Conservation (phyloP, 352 stramenopile species). For the Phytophthora sp. region DNA sequence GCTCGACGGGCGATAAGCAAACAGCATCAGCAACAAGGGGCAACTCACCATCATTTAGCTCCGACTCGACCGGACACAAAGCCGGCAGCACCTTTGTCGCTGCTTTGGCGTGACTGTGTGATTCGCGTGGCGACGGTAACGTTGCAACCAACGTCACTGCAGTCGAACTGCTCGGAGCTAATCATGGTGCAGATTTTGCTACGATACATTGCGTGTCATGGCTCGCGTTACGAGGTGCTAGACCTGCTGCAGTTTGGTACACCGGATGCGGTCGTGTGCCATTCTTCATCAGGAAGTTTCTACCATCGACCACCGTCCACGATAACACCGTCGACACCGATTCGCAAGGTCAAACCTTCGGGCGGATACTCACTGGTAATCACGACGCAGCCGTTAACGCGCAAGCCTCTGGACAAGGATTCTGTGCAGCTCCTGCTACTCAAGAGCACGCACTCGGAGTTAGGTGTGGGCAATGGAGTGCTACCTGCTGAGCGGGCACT, state of each 20-base stretch:
- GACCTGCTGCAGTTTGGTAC: conserved; percentile 88
- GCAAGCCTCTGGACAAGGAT: conserved; percentile 61
- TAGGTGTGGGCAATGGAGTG: conserved; percentile 56
- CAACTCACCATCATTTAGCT: background rate
- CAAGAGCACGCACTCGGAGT: conserved; percentile 47
- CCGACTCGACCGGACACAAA: conserved; percentile 9
- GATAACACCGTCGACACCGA: conserved; percentile 32
- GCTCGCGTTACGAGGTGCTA: conserved; percentile 79
- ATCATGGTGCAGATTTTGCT: conserved; percentile 83
- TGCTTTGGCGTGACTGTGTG: conserved; percentile 48
- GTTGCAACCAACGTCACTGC: conserved; percentile 59
- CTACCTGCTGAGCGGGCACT: conserved; percentile 69
- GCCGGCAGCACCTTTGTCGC: conserved; percentile 20
- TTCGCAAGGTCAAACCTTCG: conserved; percentile 28
- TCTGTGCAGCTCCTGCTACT: conserved; percentile 77
- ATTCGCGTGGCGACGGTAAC: conserved; percentile 61
- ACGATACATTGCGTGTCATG: conserved; percentile 87
- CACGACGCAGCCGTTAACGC: conserved; percentile 66
- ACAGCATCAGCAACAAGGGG: conserved; percentile 24
- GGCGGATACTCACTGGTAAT: conserved; percentile 79
- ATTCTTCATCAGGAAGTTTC: conserved; percentile 80
- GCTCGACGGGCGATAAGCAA: conserved; percentile 13
- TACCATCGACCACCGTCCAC: conserved; percentile 62
- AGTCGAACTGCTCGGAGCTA: conserved; percentile 73
- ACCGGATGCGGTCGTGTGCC: conserved; percentile 79